phyloP scores from a whole-genome alignment of 495 filamentous ascomycete genomes.

The Penicillium paradoxum region DNA sequence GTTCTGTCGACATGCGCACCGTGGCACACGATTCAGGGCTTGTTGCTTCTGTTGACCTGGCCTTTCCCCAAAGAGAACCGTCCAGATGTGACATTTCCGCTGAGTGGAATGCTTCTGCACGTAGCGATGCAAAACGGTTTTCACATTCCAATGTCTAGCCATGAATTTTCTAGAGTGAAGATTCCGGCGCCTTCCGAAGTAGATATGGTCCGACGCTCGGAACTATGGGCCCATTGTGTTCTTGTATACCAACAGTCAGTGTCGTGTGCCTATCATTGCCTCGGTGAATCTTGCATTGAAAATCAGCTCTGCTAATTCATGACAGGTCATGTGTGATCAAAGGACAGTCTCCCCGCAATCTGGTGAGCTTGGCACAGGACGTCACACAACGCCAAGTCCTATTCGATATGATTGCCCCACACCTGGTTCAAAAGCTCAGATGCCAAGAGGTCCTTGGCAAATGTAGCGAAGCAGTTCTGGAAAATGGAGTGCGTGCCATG shows the following conservation, averaged over 20 bases:
- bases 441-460: constrained; percentile 34
- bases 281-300: background rate
- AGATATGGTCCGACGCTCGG: constrained; percentile 36
- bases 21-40: constrained; percentile 44
- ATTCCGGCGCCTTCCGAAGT: constrained; percentile 30
- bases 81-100: constrained; percentile 37
- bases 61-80: constrained; percentile 44
- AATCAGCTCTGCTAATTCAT: background rate
- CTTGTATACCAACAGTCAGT: constrained; percentile 39
- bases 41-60: constrained; percentile 47
- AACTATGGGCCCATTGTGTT: constrained; percentile 43
- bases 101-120: constrained; percentile 41
- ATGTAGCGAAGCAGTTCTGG: constrained; percentile 31
- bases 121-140: constrained; percentile 48
- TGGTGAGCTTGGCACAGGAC: constrained; percentile 33
- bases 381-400: constrained; percentile 29
- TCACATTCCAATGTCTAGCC: constrained; percentile 44
- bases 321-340: constrained; percentile 34
- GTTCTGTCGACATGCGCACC: constrained; percentile 33
- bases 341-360: constrained; percentile 32
- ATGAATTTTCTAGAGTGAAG: constrained; percentile 41
- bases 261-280: background rate
- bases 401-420: constrained; percentile 28
- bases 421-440: constrained; percentile 29
- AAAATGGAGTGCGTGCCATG: constrained; percentile 39